Evolutionary conservation across 192 early-diverging fungal genomes (phyloP).

Genomic region (Oehlia diaphana): DNA sequence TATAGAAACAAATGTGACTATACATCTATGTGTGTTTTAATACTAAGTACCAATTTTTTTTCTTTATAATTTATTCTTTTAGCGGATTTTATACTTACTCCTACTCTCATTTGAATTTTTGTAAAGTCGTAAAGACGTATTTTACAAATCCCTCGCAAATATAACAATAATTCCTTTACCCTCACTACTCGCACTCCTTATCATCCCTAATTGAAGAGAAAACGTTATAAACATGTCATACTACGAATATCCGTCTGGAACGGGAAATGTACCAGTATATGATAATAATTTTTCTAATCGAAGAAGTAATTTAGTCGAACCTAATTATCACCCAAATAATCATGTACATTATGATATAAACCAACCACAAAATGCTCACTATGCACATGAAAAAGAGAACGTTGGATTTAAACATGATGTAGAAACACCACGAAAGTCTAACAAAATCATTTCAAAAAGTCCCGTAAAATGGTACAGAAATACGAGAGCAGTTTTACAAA

Average conservation of each 20-base stretch:
- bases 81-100: background rate
- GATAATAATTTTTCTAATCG: background rate
- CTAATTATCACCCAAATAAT: background rate
- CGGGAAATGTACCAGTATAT: background rate
- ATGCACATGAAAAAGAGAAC: background rate
- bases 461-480: constrained; percentile 19
- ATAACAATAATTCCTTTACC: background rate
- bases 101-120: no score
- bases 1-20: no score
- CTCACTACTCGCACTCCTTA: background rate
- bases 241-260: background rate
- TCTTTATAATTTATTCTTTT: background rate
- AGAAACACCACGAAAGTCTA: background rate
- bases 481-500: background rate
- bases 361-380: background rate
- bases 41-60: no score
- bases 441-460: background rate
- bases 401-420: background rate
- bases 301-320: background rate
- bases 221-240: background rate
- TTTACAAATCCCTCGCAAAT: background rate
- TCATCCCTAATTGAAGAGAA: background rate
- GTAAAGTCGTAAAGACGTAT: background rate
- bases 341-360: background rate
- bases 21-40: no score